Conservation (phyloP, 108 stramenopile species). For the Pseudonitzschia pungens region DNA sequence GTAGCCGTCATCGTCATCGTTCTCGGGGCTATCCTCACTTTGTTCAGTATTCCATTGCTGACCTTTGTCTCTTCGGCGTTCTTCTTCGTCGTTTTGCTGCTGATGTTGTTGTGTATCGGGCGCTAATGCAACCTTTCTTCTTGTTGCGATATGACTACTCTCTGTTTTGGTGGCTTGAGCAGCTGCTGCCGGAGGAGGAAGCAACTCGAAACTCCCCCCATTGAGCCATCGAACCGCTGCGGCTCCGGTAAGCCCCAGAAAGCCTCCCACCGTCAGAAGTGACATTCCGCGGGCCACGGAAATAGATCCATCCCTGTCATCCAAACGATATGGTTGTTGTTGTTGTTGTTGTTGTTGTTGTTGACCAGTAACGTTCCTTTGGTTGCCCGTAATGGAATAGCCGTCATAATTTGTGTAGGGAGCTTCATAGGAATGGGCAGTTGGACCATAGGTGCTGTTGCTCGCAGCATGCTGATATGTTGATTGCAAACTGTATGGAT, state of each 20-base stretch:
- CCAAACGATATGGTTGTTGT: background rate
- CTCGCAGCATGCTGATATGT: background rate
- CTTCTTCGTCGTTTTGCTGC: background rate
- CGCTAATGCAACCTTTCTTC: too few relatives aligned
- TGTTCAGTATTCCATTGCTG: slow-evolving; percentile 2
- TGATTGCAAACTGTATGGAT: background rate
- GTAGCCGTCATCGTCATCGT: background rate
- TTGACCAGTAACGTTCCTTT: background rate
- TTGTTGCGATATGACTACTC: background rate
- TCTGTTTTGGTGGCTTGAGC: background rate
- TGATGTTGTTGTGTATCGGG: background rate
- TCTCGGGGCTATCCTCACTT: background rate
- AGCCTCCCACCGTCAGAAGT: slow-evolving; percentile 39
- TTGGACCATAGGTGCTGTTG: background rate
- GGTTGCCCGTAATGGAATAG: background rate
- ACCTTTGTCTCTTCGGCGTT: slow-evolving; percentile 23
- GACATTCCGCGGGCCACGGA: slow-evolving; percentile 27
- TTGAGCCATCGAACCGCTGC: slow-evolving; percentile 85
- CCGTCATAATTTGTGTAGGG: background rate
- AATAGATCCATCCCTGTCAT: slow-evolving; percentile 18
- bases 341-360: background rate
- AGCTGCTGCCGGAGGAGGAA: slow-evolving; percentile 50
- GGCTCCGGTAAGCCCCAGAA: slow-evolving; percentile 50
- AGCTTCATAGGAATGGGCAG: background rate
- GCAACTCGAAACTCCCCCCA: slow-evolving; percentile 78